These are phyloP conservation scores for Rhynchosporium agropyri DNA, from an alignment of 2,329 filamentous ascomycete species.

Conservation along the genomic window DNA sequence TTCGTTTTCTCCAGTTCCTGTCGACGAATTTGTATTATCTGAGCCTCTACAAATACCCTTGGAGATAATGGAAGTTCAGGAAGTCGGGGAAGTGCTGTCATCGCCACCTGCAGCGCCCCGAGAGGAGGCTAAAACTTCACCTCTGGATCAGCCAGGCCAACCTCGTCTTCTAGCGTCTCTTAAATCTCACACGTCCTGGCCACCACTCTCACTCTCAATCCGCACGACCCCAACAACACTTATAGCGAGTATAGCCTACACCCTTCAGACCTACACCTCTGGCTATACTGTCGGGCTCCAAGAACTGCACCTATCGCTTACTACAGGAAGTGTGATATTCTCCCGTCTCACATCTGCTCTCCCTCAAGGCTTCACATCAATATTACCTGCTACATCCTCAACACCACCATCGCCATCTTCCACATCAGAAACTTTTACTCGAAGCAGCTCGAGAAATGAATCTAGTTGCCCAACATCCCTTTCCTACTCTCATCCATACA, in stretches of 20 bases:
- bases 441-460: conserved; percentile 29
- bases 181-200: conserved; percentile 75
- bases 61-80: background rate
- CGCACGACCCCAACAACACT: conserved; percentile 65
- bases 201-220: conserved; percentile 81
- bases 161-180: conserved; percentile 71
- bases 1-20: conserved; percentile 52
- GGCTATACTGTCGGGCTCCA: conserved; percentile 94
- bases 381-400: conserved; percentile 37
- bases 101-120: background rate
- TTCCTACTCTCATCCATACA: conserved; percentile 64
- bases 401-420: conserved; percentile 23
- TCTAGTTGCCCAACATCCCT: conserved; percentile 37
- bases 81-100: background rate
- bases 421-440: conserved; percentile 47
- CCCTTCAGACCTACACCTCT: conserved; percentile 71
- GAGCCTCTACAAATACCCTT: conserved; percentile 14
- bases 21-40: conserved; percentile 14
- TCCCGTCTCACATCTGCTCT: conserved; percentile 55
- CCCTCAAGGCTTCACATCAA: conserved; percentile 49
- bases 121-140: background rate
- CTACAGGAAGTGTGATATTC: conserved; percentile 43
- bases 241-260: conserved; percentile 85
- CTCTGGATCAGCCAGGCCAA: conserved; percentile 4
- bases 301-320: conserved; percentile 67